Evolutionary conservation across 768 basidiomycete species (phyloP).

Genomic region (Podaxis mareebaensis): DNA sequence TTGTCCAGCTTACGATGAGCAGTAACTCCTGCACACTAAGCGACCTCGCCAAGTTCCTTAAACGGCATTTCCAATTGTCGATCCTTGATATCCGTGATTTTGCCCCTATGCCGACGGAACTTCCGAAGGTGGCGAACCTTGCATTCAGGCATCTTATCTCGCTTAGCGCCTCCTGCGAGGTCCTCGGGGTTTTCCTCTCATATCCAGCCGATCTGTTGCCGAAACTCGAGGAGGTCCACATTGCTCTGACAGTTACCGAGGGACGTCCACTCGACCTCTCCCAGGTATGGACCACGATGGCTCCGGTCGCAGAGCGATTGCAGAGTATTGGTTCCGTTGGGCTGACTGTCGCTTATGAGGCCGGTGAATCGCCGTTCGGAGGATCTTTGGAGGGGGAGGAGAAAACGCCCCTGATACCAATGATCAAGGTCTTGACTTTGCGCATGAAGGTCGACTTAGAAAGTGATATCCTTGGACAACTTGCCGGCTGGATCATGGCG

Average conservation of each 20-base stretch:
- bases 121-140: conserved; percentile 7
- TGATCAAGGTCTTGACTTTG: conserved; percentile 8
- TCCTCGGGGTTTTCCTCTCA: conserved; percentile 8
- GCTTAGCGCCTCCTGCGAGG: not conserved
- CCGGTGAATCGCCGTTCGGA: conserved; percentile 14
- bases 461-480: conserved; percentile 6
- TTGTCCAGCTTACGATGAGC: conserved; percentile 8
- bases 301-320: conserved; percentile 3
- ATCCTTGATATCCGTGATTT: conserved; percentile 16
- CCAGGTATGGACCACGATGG: not conserved
- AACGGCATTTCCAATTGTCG: conserved; percentile 13
- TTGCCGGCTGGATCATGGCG: conserved; percentile 13
- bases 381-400: not conserved
- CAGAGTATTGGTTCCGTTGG: conserved; percentile 1
- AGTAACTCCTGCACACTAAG: conserved; percentile 11
- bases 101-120: conserved; percentile 10
- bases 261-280: conserved; percentile 8
- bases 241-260: conserved; percentile 6
- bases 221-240: conserved; percentile 6
- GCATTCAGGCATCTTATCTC: conserved; percentile 8
- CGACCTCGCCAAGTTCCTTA: conserved; percentile 14
- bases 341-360: conserved; percentile 7
- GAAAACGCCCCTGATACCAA: not conserved
- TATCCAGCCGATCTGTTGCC: conserved; percentile 8
- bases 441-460: conserved; percentile 8